phyloP scores from a whole-genome alignment of 73 alveolate species.

The Tetrahymena borealis region DNA sequence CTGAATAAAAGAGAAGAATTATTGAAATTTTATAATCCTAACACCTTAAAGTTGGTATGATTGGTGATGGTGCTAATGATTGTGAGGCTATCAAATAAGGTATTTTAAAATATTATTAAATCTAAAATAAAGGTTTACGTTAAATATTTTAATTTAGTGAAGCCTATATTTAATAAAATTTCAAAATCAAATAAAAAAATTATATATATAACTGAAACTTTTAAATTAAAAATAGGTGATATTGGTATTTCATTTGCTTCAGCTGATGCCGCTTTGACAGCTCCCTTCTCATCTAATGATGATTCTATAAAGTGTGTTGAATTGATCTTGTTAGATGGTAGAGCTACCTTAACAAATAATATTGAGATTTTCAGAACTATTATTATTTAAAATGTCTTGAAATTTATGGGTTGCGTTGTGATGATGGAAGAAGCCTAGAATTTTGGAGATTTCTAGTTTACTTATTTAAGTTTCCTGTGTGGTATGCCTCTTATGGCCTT shows the following conservation, averaged over 20 bases:
- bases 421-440: conserved; percentile 33
- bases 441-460: conserved; percentile 10
- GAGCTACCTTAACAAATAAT: conserved; percentile 18
- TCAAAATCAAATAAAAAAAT: not conserved
- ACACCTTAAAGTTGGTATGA: conserved; percentile 64
- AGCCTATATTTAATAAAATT: not conserved
- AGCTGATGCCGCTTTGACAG: conserved; percentile 37
- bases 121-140: too few relatives aligned
- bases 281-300: conserved; percentile 34
- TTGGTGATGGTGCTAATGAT: conserved; percentile 94
- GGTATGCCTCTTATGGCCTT: conserved; percentile 11
- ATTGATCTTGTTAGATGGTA: conserved; percentile 19
- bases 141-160: too few relatives aligned
- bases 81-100: conserved; percentile 86
- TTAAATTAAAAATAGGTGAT: not conserved
- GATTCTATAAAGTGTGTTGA: conserved; percentile 25
- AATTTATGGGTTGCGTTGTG: conserved; percentile 18
- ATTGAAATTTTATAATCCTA: conserved; percentile 56
- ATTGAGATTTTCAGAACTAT: conserved; percentile 9
- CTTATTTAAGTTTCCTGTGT: conserved; percentile 10
- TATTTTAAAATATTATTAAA: not conserved
- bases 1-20: conserved; percentile 76
- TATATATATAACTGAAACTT: too few relatives aligned
- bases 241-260: conserved; percentile 37
- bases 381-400: conserved; percentile 2